Evolutionary conservation across 2,329 filamentous ascomycete genomes (phyloP).

Genomic region (Paecilomyces sp.): DNA sequence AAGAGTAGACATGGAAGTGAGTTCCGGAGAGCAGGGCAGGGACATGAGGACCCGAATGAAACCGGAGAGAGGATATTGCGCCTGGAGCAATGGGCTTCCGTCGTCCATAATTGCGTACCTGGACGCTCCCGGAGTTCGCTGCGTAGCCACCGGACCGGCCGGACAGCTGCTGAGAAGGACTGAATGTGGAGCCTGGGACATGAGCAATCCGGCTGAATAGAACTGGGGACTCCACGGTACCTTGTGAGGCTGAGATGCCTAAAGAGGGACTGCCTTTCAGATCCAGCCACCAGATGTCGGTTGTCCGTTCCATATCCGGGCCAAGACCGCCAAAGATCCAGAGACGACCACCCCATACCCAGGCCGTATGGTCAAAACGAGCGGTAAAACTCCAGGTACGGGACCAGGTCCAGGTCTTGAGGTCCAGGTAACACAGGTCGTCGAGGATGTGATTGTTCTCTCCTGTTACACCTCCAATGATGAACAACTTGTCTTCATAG

Average conservation of each 20-base stretch:
- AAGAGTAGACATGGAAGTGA: slow-evolving; percentile 93
- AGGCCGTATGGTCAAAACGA: slow-evolving; percentile 90
- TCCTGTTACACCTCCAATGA: slow-evolving; percentile 91
- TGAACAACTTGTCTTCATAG: slow-evolving; percentile 93
- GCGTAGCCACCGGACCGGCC: slow-evolving; percentile 53
- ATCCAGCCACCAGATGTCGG: slow-evolving; percentile 96
- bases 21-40: slow-evolving; percentile 85
- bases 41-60: slow-evolving; percentile 77
- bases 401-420: slow-evolving; percentile 98
- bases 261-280: slow-evolving; percentile 85
- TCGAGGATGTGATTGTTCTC: slow-evolving; percentile 88
- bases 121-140: slow-evolving; percentile 60
- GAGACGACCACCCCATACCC: slow-evolving; percentile 84
- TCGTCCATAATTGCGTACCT: slow-evolving; percentile 47
- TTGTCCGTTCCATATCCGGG: slow-evolving; percentile 93
- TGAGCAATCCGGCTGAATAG: slow-evolving; percentile 27
- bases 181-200: slow-evolving; percentile 29
- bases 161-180: slow-evolving; percentile 24
- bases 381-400: slow-evolving; percentile 91
- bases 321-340: slow-evolving; percentile 96
- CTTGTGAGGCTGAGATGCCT: slow-evolving; percentile 59
- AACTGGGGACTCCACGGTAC: slow-evolving; percentile 39
- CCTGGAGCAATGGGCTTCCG: slow-evolving; percentile 62
- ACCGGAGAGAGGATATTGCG: slow-evolving; percentile 81
- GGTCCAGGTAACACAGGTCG: slow-evolving; percentile 91